Conservation (phyloP, 2,329 filamentous ascomycete species). For the Neobulgaria alba region DNA sequence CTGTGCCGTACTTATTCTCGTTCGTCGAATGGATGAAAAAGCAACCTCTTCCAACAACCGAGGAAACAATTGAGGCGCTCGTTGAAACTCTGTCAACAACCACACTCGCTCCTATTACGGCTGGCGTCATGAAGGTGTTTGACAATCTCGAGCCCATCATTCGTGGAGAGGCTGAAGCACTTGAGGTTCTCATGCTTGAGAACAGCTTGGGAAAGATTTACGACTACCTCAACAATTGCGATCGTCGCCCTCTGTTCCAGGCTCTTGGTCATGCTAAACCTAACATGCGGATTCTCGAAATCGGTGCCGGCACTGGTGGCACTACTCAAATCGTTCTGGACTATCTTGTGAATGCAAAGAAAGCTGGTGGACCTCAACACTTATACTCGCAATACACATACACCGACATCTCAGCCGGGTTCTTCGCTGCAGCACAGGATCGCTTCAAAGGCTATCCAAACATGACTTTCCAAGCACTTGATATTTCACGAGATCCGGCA, state of each 20-base stretch:
- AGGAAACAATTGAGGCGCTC: background rate
- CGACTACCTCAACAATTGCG: background rate
- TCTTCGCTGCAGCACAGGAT: constrained; percentile 29
- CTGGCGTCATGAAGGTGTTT: constrained; percentile 6
- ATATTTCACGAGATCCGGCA: constrained; percentile 28
- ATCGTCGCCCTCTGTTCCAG: background rate
- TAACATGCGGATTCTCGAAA: constrained; percentile 25
- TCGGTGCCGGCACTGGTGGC: constrained; percentile 25
- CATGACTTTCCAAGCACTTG: constrained; percentile 28
- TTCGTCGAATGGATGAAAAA: background rate
- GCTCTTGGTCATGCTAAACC: constrained; percentile 1
- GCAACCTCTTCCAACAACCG: background rate
- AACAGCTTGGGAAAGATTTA: constrained; percentile 7
- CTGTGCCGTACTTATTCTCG: background rate
- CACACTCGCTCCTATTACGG: background rate
- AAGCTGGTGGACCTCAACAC: background rate
- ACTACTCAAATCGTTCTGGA: constrained; percentile 13
- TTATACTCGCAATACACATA: constrained; percentile 13
- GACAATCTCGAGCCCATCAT: constrained; percentile 14
- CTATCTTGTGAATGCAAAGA: constrained; percentile 1
- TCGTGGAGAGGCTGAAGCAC: constrained; percentile 1
- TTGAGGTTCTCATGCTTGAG: constrained; percentile 5
- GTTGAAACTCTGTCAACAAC: background rate
- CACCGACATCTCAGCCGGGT: constrained; percentile 22
- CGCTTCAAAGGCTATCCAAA: constrained; percentile 25